phyloP scores from a whole-genome alignment of 805 yeast species.

The Gaillardinia entomophila region DNA sequence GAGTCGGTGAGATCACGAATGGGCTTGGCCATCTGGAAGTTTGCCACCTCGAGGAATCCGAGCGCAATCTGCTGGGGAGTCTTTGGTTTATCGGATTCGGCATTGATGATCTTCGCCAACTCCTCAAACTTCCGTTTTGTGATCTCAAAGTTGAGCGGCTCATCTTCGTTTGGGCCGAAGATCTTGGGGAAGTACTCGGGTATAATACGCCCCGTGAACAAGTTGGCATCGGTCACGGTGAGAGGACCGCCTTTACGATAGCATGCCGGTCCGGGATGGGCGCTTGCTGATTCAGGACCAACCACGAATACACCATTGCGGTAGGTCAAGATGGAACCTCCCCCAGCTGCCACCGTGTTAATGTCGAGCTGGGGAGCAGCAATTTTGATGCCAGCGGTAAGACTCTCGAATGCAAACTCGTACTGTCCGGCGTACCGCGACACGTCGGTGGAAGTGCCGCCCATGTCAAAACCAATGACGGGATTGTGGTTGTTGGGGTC shows the following conservation, averaged over 20 bases:
- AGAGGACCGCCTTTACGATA: conserved; percentile 81
- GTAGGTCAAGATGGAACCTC: conserved; percentile 55
- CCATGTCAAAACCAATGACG: conserved; percentile 82
- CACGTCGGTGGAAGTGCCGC: conserved; percentile 87
- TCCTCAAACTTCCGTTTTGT: conserved; percentile 46
- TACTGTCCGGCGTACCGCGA: conserved; percentile 64
- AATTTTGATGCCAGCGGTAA: conserved; percentile 77
- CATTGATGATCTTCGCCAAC: conserved; percentile 53
- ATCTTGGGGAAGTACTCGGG: conserved; percentile 76
- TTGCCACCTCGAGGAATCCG: conserved; percentile 80
- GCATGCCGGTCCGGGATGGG: conserved; percentile 89
- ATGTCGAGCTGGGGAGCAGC: conserved; percentile 83
- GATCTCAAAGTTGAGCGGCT: conserved; percentile 55
- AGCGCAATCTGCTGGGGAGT: conserved; percentile 66
- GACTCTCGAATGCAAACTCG: conserved; percentile 78
- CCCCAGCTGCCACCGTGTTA: conserved; percentile 82
- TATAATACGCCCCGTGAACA: conserved; percentile 63
- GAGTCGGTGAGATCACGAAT: conserved; percentile 81
- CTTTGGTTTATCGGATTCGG: conserved; percentile 21
- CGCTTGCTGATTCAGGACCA: conserved; percentile 83
- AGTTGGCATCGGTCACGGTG: conserved; percentile 81
- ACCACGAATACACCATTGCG: conserved; percentile 47
- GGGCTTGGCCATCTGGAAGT: conserved; percentile 88
- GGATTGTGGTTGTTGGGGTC: conserved; percentile 47
- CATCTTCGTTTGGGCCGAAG: conserved; percentile 76